Percentiles rank a stretch among this genome's conserved stretches.
Conservation (phyloP, 345 rosid species). For the Heritiera fomes region DNA sequence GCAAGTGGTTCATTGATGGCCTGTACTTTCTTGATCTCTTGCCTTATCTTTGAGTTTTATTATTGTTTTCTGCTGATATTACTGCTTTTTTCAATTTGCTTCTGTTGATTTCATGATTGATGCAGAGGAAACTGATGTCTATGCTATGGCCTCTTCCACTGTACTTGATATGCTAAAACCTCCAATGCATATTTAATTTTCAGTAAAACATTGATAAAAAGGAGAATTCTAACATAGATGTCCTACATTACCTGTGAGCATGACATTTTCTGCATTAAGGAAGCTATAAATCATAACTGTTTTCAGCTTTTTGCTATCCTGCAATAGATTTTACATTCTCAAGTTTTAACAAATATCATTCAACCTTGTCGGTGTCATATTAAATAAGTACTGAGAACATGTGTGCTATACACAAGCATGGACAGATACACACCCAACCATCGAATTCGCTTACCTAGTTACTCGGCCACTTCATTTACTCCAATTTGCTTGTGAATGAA, state of each 20-base stretch:
- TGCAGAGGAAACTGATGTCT: background rate
- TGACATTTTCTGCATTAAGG: background rate
- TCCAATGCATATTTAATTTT: background rate
- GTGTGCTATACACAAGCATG: background rate
- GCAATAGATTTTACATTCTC: background rate
- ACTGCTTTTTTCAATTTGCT: background rate
- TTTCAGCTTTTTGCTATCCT: background rate
- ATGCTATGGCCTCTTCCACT: background rate
- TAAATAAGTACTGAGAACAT: background rate
- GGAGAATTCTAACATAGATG: background rate
- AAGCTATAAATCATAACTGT: background rate
- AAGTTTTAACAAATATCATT: background rate
- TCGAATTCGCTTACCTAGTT: background rate
- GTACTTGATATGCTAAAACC: constrained; percentile 1
- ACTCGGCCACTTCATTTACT: background rate
- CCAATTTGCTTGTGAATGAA: background rate
- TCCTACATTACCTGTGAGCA: background rate
- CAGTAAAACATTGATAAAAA: background rate
- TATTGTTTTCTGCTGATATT: background rate
- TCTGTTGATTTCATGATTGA: background rate
- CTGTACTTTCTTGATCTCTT: constrained; percentile 61
- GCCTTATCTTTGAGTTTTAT: constrained; percentile 17
- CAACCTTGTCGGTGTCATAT: background rate
- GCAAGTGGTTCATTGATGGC: constrained; percentile 94
- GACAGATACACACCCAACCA: background rate